These are phyloP conservation scores for Rhizophagus clarus DNA, from an alignment of 192 early-diverging fungal genomes.

Conservation along the genomic window DNA sequence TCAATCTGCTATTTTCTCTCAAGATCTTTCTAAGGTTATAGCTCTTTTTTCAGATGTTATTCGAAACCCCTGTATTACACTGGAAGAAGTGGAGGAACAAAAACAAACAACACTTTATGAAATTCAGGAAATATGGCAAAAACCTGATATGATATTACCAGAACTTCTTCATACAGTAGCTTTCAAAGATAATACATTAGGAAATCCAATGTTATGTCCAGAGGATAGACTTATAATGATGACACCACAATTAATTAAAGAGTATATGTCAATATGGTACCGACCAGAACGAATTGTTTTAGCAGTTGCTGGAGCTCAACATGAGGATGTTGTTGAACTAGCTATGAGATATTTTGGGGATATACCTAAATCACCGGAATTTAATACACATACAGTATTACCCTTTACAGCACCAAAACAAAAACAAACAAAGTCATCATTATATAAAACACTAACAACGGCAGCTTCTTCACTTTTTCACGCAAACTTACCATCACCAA, in stretches of 20 bases:
- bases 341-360: conserved; percentile 78
- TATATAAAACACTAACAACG: conserved; percentile 36
- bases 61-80: conserved; percentile 68
- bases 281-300: conserved; percentile 91
- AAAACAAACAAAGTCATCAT: conserved; percentile 24
- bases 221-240: conserved; percentile 65
- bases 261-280: conserved; percentile 83
- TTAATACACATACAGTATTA: neutral
- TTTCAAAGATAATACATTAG: conserved; percentile 76
- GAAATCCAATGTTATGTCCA: conserved; percentile 78
- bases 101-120: conserved; percentile 81
- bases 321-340: conserved; percentile 77
- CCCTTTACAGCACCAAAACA: conserved; percentile 10
- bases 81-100: conserved; percentile 83
- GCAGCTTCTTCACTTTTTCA: conserved; percentile 33
- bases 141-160: conserved; percentile 84
- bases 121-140: conserved; percentile 81
- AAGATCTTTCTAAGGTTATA: conserved; percentile 76
- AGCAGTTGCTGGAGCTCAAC: conserved; percentile 82
- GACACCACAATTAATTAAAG: conserved; percentile 66
- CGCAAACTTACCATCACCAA: conserved; percentile 20
- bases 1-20: conserved; percentile 86
- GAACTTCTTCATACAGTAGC: conserved; percentile 88
- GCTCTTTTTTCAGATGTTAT: conserved; percentile 80
- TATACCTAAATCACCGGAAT: conserved; percentile 43